Evolutionary conservation across 2,329 filamentous ascomycete genomes (phyloP), one percentile per base, ranked within the genome.

Genomic region (Epichloe scottii): DNA sequence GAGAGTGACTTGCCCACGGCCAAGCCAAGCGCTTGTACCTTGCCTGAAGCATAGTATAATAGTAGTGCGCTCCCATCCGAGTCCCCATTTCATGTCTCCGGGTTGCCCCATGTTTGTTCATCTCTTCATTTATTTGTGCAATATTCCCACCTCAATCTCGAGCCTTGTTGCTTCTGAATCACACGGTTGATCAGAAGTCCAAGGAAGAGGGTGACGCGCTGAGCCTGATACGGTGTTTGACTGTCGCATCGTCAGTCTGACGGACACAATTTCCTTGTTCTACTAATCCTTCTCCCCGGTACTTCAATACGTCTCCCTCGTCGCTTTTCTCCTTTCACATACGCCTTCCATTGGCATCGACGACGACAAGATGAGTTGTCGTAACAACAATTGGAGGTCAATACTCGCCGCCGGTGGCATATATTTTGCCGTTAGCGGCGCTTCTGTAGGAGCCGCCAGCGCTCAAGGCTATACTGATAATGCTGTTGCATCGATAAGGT

Each of bases 401-500:
- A 12, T 50, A 15, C 33, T 52, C 48, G 55, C 53, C 38, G 53
- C 57, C 23, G 54, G 40, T 2, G 11, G 26, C 17, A 19, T 46
- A 23, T 49, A 12, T 17, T 21, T 50, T 38, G 35, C 42, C 12
- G 11, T 23, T 6, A 37, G 39, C 33, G 43, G 39, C 23, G 19
- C 12, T 17, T 5, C 21, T 12, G 47, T 37, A 7, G 23, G 52
- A 39, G 56, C 58, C 37, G 56, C 56, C 45, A 53, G 51, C 47
- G 21, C 55, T 45, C 33, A 59, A 10, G 48, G 43, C 45, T 73
- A 73, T 57, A 59, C 63, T 10, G 55, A 56, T 14, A 58, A 67
- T 49, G 58, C 71, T 3, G 57, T 60, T 3, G 50, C 57, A 15
- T 66, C 67, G 5, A 67, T 70, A 40, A 56, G 66, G 37, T 61